Evolutionary conservation across 192 early-diverging fungal species (phyloP).

Genomic region (Backusella morwellensis): DNA sequence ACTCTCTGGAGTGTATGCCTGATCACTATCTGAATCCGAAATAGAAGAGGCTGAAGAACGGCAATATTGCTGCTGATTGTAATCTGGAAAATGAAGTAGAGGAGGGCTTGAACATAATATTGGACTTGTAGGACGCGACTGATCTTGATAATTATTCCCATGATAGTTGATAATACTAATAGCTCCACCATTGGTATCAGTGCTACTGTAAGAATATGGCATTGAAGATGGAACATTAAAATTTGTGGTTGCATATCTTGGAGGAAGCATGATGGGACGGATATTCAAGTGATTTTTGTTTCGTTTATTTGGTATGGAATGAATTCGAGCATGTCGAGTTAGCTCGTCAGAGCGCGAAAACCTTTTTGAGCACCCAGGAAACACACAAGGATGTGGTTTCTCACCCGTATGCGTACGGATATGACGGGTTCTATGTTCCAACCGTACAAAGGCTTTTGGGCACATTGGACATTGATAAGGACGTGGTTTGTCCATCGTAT

Average conservation of each 20-base stretch:
- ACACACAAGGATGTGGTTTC: conserved; percentile 74
- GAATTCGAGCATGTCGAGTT: conserved; percentile 48
- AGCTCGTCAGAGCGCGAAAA: conserved; percentile 83
- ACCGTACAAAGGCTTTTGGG: conserved; percentile 65
- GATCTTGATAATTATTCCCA: not conserved
- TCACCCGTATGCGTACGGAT: conserved; percentile 82
- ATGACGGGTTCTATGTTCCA: conserved; percentile 82
- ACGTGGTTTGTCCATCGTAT: conserved; percentile 34
- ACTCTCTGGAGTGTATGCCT: conserved; percentile 39
- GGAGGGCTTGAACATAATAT: not conserved
- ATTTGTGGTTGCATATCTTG: not conserved
- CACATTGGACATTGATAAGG: conserved; percentile 58
- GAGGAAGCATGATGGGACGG: not conserved
- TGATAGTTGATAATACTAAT: not conserved
- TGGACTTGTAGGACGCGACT: not conserved
- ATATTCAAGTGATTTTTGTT: conserved; percentile 11
- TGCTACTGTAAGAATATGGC: not conserved
- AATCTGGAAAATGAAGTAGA: conserved; percentile 5
- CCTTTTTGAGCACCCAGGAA: conserved; percentile 63
- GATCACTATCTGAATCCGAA: conserved; percentile 13
- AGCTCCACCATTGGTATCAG: not conserved
- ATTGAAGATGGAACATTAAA: not conserved
- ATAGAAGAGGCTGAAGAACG: not conserved
- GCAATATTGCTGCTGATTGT: conserved; percentile 6
- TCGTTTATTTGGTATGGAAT: conserved; percentile 35